Base-by-base conservation (phyloP, 2,329 filamentous ascomycete genomes). In the Phoma sp. region DNA sequence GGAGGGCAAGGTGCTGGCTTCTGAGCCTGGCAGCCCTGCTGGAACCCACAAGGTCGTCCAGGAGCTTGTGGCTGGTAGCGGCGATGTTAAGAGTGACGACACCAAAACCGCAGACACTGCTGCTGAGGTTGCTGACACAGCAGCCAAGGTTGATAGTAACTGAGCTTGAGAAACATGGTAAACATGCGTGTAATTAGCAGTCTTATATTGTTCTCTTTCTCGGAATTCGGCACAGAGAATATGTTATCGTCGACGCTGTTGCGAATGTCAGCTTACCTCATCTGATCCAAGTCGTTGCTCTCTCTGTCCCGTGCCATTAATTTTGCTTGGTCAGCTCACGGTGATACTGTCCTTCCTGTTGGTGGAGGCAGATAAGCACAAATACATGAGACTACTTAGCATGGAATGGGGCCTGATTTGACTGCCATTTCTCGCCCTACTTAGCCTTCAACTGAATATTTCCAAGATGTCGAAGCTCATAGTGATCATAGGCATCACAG, bases 21-120 rank as follows among this genome's bases (percentile, higher is more conserved):
- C 86, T 29, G 84, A 93, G 77, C 76, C 87, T 1, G 93, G 92
- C 55, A 86, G 89, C 28, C 93, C 93, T 7, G 86, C 86, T 55
- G 87, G 83, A 9, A 97, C 93, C 5, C 83, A 93, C 23, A 86
- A 90, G 14, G 86, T 87, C 20, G 92, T 95, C 18, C 87, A 87
- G 80, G 85, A 85, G 70, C 76, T 96, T 34, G 85, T 78, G 30
- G 74, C 62, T 25, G 72, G 68, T 0, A 56, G 61, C 23, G 64
- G 66, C 18, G 71, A 68, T 18, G 61, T 50, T n/a, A 49, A 54
- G 14, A 32, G 34, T 1, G 62, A 59, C 3, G 72, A 72, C 18
- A 64, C 64, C 36, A 66, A 73, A 56, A 63, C 60, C 43, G 74
- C 72, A 5, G 71, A 77, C 47, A 75, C 71, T n/a, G 75, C 75